Base-by-base conservation (phyloP, 2,329 filamentous ascomycete species). In the Aspergillus novofumigatus region DNA sequence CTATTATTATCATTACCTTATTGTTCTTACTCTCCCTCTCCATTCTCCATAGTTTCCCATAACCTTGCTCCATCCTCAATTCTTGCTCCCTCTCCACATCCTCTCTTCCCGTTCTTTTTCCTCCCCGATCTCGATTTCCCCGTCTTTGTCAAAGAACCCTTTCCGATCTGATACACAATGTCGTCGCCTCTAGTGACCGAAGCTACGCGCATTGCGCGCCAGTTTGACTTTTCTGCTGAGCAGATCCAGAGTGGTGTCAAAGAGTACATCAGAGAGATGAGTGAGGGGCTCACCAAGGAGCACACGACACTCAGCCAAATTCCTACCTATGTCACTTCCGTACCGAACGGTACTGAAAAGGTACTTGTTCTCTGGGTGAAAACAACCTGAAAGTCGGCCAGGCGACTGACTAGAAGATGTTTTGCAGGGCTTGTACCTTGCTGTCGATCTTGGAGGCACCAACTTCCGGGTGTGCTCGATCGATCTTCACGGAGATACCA, bases 391-490 rank as follows among this genome's bases (percentile, higher is more conserved):
- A 47, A 26, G 56, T 26, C 54, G 35, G 32, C n/a, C 38, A 47
- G 25, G 47, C 20, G 49, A 50, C 45, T 41, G 23, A 26, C 49
- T 26, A 28, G 23, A 28, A 23, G 10, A 7, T 42, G 54, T 56
- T 66, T 49, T 57, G n/a, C 67, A 95, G 91, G 94, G 94, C 50
- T 81, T 97, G 42, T 99, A 97, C 78, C 86, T 99, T 71, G 93
- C 94, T 42, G 92, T 99, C 63, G 94, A 99, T 71, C 84, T 99
- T n/a, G 94, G 94, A 61, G 94, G 94, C 67, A 99, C 94, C 63
- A 99, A 99, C 79, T 96, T 97, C 77, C 89, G 94, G 67, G 94
- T 99, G 69, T 99, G 94, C 80, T 97, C 93, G 47, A 89, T 99
- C 69, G 85, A 90, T 66, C 82, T 99, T 59, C 92, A 96, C 72